Percentiles rank a stretch among this genome's conserved stretches.
These are phyloP conservation scores for Penicillium concentricum DNA, from an alignment of 2,329 filamentous ascomycete genomes.

Conservation along the genomic window DNA sequence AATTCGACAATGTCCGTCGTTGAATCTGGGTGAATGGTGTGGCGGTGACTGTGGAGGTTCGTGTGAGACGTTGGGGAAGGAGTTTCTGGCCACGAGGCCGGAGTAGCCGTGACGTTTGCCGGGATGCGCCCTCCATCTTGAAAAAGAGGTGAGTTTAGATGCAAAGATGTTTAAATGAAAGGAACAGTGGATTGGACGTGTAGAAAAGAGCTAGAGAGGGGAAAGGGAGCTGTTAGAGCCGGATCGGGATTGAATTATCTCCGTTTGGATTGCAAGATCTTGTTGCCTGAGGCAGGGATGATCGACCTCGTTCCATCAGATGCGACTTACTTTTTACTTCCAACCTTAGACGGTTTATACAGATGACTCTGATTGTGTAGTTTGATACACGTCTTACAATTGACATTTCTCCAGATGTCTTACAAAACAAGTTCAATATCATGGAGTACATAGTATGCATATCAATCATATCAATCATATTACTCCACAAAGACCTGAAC, in stretches of 20 bases:
- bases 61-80: slow-evolving; percentile 25
- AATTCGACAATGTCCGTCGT: slow-evolving; percentile 32
- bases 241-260: slow-evolving; percentile 17
- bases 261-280: slow-evolving; percentile 3
- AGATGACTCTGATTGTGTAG: not conserved
- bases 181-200: not conserved
- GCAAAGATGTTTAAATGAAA: not conserved
- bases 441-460: slow-evolving; percentile 13
- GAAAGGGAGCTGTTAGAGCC: slow-evolving; percentile 12
- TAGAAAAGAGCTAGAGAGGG: slow-evolving; percentile 7
- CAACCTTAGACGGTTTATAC: not conserved
- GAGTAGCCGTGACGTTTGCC: slow-evolving; percentile 36
- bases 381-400: not conserved
- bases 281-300: slow-evolving; percentile 27
- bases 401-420: not conserved
- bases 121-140: slow-evolving; percentile 41
- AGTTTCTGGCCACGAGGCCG: slow-evolving; percentile 24
- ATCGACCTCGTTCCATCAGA: not conserved
- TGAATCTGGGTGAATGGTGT: slow-evolving; percentile 26
- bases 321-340: not conserved
- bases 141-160: not conserved
- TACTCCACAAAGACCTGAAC: slow-evolving; percentile 15
- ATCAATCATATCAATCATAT: slow-evolving; percentile 17
- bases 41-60: slow-evolving; percentile 13
- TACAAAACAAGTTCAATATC: not conserved